These are phyloP conservation scores for Saccharomycopsis hybrid DNA, from an alignment of 1,139 yeast genomes.

Conservation along the genomic window DNA sequence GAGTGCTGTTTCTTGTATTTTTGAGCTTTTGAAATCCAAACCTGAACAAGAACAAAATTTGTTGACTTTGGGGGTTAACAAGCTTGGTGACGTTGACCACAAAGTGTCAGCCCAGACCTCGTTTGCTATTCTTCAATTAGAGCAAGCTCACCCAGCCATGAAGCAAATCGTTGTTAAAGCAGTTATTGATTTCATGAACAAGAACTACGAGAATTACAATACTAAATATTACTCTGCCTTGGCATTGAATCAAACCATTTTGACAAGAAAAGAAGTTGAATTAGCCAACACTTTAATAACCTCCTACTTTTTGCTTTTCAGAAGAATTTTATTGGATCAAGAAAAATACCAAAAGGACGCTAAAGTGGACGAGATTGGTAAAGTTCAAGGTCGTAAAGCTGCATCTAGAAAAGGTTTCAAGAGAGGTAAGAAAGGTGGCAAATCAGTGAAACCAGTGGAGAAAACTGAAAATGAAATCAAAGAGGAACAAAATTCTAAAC, in stretches of 20 bases:
- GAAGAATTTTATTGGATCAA: slow-evolving; percentile 67
- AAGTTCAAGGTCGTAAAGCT: slow-evolving; percentile 36
- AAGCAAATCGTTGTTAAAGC: slow-evolving; percentile 72
- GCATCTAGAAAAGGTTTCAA: slow-evolving; percentile 46
- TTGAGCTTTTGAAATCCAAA: slow-evolving; percentile 72
- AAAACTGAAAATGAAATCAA: slow-evolving; percentile 65
- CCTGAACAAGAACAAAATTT: slow-evolving; percentile 97
- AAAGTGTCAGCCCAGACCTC: slow-evolving; percentile 90
- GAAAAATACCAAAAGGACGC: slow-evolving; percentile 42
- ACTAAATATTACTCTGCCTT: slow-evolving; percentile 82
- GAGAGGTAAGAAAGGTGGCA: slow-evolving; percentile 75
- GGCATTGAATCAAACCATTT: slow-evolving; percentile 87
- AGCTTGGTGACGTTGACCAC: slow-evolving; percentile 86
- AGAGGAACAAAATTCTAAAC: slow-evolving; percentile 79
- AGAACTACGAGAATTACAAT: slow-evolving; percentile 74
- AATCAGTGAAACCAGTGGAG: slow-evolving; percentile 55
- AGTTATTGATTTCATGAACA: slow-evolving; percentile 73
- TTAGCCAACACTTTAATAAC: slow-evolving; percentile 78
- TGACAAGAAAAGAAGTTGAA: slow-evolving; percentile 66
- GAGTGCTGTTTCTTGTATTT: slow-evolving; percentile 68
- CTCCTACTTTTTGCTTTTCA: slow-evolving; percentile 82
- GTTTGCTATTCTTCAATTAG: slow-evolving; percentile 67
- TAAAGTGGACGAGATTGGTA: slow-evolving; percentile 29
- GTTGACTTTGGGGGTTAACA: slow-evolving; percentile 82
- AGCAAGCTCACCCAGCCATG: slow-evolving; percentile 96